phyloP scores from a whole-genome alignment of 2,329 filamentous ascomycete species.

The Colletotrichum siamense region DNA sequence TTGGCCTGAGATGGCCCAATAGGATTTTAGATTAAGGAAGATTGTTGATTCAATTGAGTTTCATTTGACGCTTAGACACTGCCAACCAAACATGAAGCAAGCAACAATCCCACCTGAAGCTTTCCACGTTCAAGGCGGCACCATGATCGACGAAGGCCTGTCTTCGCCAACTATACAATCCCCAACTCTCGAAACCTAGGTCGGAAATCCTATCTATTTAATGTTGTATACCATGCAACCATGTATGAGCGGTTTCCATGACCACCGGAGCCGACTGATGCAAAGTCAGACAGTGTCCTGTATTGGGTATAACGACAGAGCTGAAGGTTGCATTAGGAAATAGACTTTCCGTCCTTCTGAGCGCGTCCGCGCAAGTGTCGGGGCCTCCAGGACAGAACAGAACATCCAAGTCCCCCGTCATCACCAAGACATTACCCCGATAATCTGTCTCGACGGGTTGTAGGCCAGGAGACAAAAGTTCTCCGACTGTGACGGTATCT shows the following conservation, averaged over 20 bases:
- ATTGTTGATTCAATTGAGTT: not conserved
- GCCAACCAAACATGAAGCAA: too few relatives aligned
- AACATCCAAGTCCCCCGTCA: not conserved
- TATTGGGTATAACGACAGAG: not conserved
- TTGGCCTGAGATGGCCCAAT: not conserved
- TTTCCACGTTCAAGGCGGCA: not conserved
- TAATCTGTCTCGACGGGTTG: not conserved
- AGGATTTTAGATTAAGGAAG: not conserved
- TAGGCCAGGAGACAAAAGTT: not conserved
- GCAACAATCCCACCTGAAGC: fast-evolving
- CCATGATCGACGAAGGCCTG: fast-evolving
- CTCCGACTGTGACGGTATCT: not conserved
- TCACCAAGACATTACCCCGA: not conserved
- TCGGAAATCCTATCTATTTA: not conserved
- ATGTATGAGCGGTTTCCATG: not conserved
- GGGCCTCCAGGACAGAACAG: not conserved
- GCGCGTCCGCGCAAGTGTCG: not conserved
- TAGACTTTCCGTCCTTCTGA: not conserved
- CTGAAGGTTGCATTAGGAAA: not conserved
- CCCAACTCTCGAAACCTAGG: fast-evolving
- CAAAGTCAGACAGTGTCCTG: not conserved
- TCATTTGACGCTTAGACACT: too few relatives aligned
- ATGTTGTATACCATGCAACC: not conserved
- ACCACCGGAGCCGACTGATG: not conserved
- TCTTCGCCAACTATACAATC: not conserved